Base-by-base conservation (phyloP, 495 filamentous ascomycete species). In the Hypoxylon lenormandii region DNA sequence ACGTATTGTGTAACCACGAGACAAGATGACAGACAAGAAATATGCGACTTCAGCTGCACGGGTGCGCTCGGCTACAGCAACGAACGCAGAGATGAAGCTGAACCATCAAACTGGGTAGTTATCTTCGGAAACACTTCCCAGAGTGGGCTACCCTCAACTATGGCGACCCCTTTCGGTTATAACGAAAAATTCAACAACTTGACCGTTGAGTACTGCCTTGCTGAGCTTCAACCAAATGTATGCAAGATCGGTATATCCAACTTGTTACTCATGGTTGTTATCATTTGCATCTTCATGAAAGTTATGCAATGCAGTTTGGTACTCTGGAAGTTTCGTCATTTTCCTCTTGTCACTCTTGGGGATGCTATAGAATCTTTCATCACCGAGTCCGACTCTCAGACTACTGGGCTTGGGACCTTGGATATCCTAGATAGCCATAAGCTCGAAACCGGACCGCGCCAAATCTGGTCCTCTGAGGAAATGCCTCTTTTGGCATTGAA, bases 321-420 rank as follows among this genome's bases (percentile, higher is more conserved):
- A 6, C 3, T 63, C 13, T 64, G 51, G 51, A 64, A 56, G 13
- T 18, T 64, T 6, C 60, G 30, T 13, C 13, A n/a, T 18, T 4
- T 37, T 1, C 48, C 61, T 33, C 46, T 65, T 18, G 45, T 65
- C 8, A 58, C 61, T 22, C 43, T 36, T 15, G 60, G 60, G 4
- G 60, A 56, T 49, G 51, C 50, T 10, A 19, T 56, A 33, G 60
- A 43, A 11, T 64, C 61, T 16, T 64, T 64, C 15, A 57, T 64
- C 6, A 64, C 18, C 3, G 36, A 36, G 0, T 52, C 61, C 2
- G n/a, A 54, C 11, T 11, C n/a, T 21, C 36, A 13, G 4, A 61
- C 58, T 43, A 30, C 15, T 33, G 46, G 46, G 2, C 47, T 61
- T 7, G 58, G 47, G 10, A 61, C 58, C 1, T 52, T 61, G 12